Evolutionary conservation across 1,284 basidiomycete species (phyloP).

Genomic region (Cerioporus squamosus): DNA sequence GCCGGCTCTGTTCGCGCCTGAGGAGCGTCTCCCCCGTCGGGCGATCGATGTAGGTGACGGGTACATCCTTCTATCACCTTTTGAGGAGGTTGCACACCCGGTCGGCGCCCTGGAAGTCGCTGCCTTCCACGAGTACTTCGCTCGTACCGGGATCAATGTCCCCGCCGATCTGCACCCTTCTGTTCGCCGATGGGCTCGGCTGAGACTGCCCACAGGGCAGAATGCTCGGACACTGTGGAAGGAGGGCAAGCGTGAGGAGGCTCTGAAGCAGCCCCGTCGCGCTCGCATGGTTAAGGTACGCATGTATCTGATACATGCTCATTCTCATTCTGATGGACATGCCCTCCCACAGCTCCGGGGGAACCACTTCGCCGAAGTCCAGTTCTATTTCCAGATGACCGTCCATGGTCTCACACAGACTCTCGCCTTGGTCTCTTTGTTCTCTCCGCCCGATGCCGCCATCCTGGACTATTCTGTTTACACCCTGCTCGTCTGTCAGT

Average conservation of each 20-base stretch:
- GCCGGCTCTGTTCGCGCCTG: slow-evolving; percentile 12
- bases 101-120: not conserved
- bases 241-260: not conserved
- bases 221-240: not conserved
- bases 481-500: not conserved
- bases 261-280: not conserved
- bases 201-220: not conserved
- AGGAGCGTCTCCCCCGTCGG: not conserved
- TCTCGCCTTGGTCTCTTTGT: not conserved
- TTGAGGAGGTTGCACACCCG: not conserved
- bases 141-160: not conserved
- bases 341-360: not conserved
- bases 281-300: not conserved
- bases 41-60: slow-evolving; percentile 13
- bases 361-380: not conserved
- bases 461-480: not conserved
- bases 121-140: not conserved
- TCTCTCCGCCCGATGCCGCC: not conserved
- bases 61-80: slow-evolving; percentile 8
- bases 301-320: not conserved
- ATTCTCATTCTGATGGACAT: not conserved
- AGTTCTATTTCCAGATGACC: not conserved
- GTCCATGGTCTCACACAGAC: not conserved
- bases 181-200: not conserved
- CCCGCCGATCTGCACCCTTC: not conserved